Evolutionary conservation across 1,139 yeast genomes (phyloP).

Genomic region (Kurtzmaniella quercitrusa): DNA sequence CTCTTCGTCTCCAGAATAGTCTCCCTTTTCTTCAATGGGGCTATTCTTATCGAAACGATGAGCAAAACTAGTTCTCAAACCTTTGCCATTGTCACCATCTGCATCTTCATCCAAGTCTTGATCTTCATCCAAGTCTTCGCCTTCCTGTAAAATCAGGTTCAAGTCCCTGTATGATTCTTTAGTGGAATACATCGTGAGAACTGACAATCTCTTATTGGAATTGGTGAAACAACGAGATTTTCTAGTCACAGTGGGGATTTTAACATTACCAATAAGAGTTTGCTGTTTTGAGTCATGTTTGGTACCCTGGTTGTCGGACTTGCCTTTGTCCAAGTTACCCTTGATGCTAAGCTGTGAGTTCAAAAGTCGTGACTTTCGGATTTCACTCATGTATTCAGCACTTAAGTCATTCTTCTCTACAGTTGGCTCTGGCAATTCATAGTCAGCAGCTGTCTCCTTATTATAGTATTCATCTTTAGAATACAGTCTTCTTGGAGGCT

Average conservation of each 20-base stretch:
- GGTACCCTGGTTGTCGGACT: constrained; percentile 9
- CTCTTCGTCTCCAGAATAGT: constrained; percentile 33
- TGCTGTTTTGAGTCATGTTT: constrained; percentile 15
- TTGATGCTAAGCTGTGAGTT: constrained; percentile 40
- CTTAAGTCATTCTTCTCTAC: constrained; percentile 37
- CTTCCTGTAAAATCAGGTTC: constrained; percentile 46
- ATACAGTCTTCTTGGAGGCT: constrained; percentile 1
- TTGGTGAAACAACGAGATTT: constrained; percentile 59
- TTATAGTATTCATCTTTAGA: constrained; percentile 9
- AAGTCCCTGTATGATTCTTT: constrained; percentile 61
- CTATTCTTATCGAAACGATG: constrained; percentile 41
- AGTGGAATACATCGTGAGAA: constrained; percentile 65
- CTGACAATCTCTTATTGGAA: constrained; percentile 64
- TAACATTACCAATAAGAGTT: constrained; percentile 54
- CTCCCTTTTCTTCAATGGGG: constrained; percentile 23
- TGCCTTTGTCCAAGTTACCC: constrained; percentile 20
- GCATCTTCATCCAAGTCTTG: neutral
- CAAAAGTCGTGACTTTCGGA: constrained; percentile 39
- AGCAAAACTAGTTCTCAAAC: constrained; percentile 41
- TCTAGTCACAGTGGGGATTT: constrained; percentile 67
- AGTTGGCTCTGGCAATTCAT: constrained; percentile 37
- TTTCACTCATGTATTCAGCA: constrained; percentile 42
- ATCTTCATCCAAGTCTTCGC: constrained; percentile 18
- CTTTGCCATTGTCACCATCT: constrained; percentile 23
- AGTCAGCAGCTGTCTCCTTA: constrained; percentile 12